Conservation (phyloP, 2,329 filamentous ascomycete species). For the Nemania diffusa region DNA sequence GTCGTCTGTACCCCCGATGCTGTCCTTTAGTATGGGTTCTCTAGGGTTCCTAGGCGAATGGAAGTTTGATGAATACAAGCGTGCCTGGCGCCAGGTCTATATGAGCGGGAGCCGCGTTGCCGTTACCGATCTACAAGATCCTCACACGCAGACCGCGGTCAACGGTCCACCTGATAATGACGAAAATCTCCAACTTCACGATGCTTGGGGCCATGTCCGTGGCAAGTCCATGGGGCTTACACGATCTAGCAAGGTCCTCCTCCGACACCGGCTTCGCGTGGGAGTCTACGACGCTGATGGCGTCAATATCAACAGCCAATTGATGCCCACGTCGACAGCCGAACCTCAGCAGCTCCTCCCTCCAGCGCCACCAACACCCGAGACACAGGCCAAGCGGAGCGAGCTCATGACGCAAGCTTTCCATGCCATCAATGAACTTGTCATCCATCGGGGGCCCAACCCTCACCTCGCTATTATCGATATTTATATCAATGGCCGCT, state of each 20-base stretch:
- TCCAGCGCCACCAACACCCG: conserved; percentile 33
- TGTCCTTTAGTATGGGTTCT: conserved; percentile 97
- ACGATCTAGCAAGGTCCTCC: conserved; percentile 81
- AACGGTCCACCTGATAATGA: conserved; percentile 45
- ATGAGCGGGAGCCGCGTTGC: conserved; percentile 73
- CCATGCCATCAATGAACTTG: conserved; percentile 92
- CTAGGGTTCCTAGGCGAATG: conserved; percentile 95
- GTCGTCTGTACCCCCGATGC: conserved; percentile 83
- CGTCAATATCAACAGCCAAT: conserved; percentile 64
- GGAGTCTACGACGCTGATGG: conserved; percentile 81
- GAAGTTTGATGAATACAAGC: conserved; percentile 93
- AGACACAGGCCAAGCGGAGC: conserved; percentile 25
- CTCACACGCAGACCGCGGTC: conserved; percentile 54
- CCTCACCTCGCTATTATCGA: conserved; percentile 93
- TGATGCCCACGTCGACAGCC: conserved; percentile 60
- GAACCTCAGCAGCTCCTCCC: conserved; percentile 55
- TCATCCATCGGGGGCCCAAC: conserved; percentile 89
- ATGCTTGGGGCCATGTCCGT: conserved; percentile 76
- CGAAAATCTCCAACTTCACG: conserved; percentile 35
- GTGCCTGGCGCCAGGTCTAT: conserved; percentile 91
- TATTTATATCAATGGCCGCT: conserved; percentile 87
- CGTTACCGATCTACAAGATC: conserved; percentile 56
- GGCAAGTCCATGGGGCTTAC: conserved; percentile 84
- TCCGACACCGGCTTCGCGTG: conserved; percentile 87
- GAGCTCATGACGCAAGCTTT: conserved; percentile 54